Conservation (phyloP, 2,329 filamentous ascomycete species). For the Phialocephala sp. region DNA sequence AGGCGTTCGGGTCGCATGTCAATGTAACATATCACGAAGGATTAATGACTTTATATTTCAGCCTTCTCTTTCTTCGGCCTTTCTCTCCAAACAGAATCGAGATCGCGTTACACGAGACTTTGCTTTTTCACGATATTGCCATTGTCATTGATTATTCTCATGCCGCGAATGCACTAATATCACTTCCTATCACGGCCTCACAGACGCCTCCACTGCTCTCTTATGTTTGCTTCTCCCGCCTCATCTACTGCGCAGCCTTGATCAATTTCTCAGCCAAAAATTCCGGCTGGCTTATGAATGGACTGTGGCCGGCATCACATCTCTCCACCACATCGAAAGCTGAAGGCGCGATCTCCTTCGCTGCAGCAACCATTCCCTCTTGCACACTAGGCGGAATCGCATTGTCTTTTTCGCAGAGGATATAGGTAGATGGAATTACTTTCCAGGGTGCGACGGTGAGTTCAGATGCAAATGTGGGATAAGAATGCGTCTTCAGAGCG, state of each 20-base stretch:
- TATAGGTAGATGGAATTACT: conserved; percentile 47
- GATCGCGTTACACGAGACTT: conserved; percentile 9
- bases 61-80: not conserved
- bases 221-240: not conserved
- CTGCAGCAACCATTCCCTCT: conserved; percentile 44
- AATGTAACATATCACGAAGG: conserved; percentile 28
- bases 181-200: not conserved
- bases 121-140: conserved; percentile 1
- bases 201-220: not conserved
- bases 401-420: conserved; percentile 48
- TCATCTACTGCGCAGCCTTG: conserved; percentile 20
- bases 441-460: conserved; percentile 46
- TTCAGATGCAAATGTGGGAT: conserved; percentile 34
- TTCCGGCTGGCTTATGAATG: conserved; percentile 35
- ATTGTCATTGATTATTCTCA: not conserved
- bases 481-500: conserved; percentile 41
- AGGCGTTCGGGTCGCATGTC: conserved; percentile 26
- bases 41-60: conserved; percentile 25
- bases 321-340: conserved; percentile 35
- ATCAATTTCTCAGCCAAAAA: conserved; percentile 29
- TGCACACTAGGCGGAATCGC: conserved; percentile 46
- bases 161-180: not conserved
- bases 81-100: not conserved
- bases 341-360: conserved; percentile 19
- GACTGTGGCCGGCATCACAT: conserved; percentile 31